These are phyloP conservation scores for Blastobotrys proliferans DNA, from an alignment of 1,139 yeast species.

Conservation along the genomic window DNA sequence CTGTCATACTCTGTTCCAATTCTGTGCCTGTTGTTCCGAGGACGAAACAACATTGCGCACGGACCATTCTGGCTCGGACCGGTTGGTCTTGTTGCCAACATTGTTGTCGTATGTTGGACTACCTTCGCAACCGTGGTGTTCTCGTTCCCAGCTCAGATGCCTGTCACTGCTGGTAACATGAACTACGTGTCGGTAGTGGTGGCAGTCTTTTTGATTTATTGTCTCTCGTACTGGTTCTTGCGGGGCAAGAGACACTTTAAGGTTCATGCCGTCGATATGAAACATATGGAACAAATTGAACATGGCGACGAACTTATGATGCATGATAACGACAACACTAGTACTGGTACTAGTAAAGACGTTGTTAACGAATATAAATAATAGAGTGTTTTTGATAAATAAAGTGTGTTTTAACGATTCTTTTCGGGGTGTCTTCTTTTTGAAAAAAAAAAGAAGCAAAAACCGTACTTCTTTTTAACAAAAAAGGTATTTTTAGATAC, in stretches of 20 bases:
- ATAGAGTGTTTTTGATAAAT: no score
- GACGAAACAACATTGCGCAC: slow-evolving; percentile 41
- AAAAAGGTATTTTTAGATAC: no score
- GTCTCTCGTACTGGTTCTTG: slow-evolving; percentile 12
- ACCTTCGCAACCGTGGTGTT: slow-evolving; percentile 56
- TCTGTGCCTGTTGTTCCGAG: slow-evolving; percentile 46
- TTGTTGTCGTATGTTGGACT: slow-evolving; percentile 59
- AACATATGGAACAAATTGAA: not conserved
- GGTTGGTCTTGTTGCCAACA: slow-evolving; percentile 58
- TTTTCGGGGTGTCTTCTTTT: no score
- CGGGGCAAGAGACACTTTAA: slow-evolving; percentile 13
- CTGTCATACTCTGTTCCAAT: slow-evolving; percentile 79
- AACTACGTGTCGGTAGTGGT: slow-evolving; percentile 45
- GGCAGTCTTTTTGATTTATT: slow-evolving; percentile 12
- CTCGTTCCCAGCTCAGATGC: slow-evolving; percentile 72
- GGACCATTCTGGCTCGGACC: slow-evolving; percentile 67
- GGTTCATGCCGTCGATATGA: slow-evolving; percentile 6
- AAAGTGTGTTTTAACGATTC: no score
- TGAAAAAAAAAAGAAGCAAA: no score
- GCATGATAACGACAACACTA: no score
- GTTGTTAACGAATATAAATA: no score
- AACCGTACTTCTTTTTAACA: no score
- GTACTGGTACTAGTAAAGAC: no score
- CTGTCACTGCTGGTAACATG: slow-evolving; percentile 61
- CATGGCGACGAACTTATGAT: no score